Conservation (phyloP, 1,284 basidiomycete species). For the Malassezia vespertilionis region DNA sequence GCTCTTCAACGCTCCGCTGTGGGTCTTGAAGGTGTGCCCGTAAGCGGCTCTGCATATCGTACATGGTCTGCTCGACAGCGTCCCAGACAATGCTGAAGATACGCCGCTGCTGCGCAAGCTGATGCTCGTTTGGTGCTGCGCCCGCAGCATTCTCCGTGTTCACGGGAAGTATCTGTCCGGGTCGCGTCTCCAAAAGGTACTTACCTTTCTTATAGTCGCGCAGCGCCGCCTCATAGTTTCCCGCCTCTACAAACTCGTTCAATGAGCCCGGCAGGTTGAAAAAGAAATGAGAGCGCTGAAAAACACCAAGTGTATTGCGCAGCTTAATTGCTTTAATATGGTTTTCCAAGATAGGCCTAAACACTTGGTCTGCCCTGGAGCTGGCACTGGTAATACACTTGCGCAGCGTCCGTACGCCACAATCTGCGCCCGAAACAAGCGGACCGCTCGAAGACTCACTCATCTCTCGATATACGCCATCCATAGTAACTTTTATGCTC, state of each 20-base stretch:
- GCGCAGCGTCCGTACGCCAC: slow-evolving; percentile 68
- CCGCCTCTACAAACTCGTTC: slow-evolving; percentile 67
- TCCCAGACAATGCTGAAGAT: slow-evolving; percentile 94
- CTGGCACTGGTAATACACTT: slow-evolving; percentile 56
- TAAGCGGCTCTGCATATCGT: slow-evolving; percentile 73
- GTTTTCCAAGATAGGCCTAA: slow-evolving; percentile 89
- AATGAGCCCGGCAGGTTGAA: slow-evolving; percentile 90
- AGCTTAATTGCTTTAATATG: slow-evolving; percentile 87
- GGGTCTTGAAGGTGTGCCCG: slow-evolving; percentile 67
- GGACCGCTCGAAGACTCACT: slow-evolving; percentile 59
- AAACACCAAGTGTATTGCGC: slow-evolving; percentile 81
- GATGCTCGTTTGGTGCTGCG: slow-evolving; percentile 10
- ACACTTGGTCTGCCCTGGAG: slow-evolving; percentile 86
- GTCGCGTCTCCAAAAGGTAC: slow-evolving; percentile 72
- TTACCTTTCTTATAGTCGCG: slow-evolving; percentile 97
- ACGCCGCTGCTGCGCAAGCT: slow-evolving; percentile 57
- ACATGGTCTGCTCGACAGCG: slow-evolving; percentile 87
- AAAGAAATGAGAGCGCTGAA: slow-evolving; percentile 94
- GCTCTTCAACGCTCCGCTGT: slow-evolving; percentile 71
- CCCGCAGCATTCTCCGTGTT: slow-evolving; percentile 37
- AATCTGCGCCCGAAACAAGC: slow-evolving; percentile 64
- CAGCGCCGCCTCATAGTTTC: slow-evolving; percentile 77
- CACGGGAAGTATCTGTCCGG: slow-evolving; percentile 63
- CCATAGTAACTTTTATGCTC: slow-evolving; percentile 88
- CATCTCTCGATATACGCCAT: slow-evolving; percentile 85